Evolutionary conservation across 2,329 filamentous ascomycete genomes (phyloP), one percentile per base, ranked within the genome.

Genomic region (Salinomyces thailandicus): DNA sequence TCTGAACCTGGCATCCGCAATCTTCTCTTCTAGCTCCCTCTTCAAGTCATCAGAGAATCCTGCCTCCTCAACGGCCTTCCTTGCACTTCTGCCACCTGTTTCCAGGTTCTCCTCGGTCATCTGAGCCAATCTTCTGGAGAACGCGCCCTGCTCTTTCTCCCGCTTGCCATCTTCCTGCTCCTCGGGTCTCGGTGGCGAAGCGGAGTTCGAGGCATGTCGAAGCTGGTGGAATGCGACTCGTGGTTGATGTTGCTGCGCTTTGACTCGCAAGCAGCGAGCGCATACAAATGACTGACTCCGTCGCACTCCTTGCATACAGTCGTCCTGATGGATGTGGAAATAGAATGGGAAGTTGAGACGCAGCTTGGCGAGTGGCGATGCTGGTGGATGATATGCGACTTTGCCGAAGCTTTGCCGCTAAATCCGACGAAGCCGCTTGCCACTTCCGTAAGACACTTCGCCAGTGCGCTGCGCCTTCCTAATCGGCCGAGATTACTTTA

Each of bases 21-120:
- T 71, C 39, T 72, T 68, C 46, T 75, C 72, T 55, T 77, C 72
- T 8, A 79, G 58, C 49, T 70, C 59, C 37, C 58, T 60, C 55
- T 72, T 75, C 45, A 79, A 55, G 4, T 77, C 73, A 34, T 76
- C 71, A 41, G 71, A 75, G 58, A 80, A 79, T 32, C 73, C 73
- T 18, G 71, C 73, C 44, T 77, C 71, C 48, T 71, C 62, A n/a
- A 79, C 63, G 33, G 71, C 71, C 48, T 69, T 75, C 31, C 59
- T 63, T 19, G 73, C 69, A 37, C 69, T 66, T 39, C 67, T 66
- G 18, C 72, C 70, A 19, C 72, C 72, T 35, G 66, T 64, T 31
- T 72, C 63, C 18, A 79, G 58, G 12, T 65, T 64, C 43, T 77
- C 68, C 44, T 79, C 73, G 29, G 70, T 75, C 72, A 80, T 72